phyloP scores from a whole-genome alignment of 2,329 filamentous ascomycete genomes.

The Canariomyces notabilis region DNA sequence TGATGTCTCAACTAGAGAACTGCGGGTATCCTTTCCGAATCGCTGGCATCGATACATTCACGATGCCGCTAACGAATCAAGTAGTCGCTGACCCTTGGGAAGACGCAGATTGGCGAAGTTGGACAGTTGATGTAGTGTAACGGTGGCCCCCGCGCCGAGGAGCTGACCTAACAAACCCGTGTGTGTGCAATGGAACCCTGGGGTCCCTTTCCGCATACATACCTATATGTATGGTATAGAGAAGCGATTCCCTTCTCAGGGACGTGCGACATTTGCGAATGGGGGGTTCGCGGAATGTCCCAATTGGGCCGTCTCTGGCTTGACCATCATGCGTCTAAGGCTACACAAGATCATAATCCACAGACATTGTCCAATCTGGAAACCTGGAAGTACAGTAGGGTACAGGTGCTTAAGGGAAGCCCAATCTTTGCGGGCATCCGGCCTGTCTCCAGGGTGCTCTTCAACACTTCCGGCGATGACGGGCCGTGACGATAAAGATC shows the following conservation, averaged over 20 bases:
- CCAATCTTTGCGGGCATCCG: neutral
- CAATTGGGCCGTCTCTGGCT: too few species aligned
- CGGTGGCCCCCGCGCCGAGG: constrained; percentile 4
- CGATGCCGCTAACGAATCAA: neutral
- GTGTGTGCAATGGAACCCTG: neutral
- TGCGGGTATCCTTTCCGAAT: constrained; percentile 1
- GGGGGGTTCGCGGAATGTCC: too few species aligned
- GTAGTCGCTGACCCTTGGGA: neutral
- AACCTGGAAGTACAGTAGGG: too few species aligned
- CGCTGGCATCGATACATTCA: neutral
- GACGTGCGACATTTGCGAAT: too few species aligned
- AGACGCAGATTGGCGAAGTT: constrained; percentile 19
- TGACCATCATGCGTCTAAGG: too few species aligned
- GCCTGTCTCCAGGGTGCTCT: neutral
- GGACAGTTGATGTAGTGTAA: constrained; percentile 9
- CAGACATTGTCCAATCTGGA: too few species aligned
- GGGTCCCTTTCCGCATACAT: neutral
- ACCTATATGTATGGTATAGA: too few species aligned
- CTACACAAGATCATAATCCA: too few species aligned
- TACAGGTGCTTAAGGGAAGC: too few species aligned
- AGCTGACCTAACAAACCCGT: neutral
- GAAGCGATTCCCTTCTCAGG: too few species aligned
- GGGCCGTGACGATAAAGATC: constrained; percentile 11
- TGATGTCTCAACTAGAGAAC: too few species aligned
- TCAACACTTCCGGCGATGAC: neutral